Evolutionary conservation across 345 rosid genomes (phyloP).

Genomic region (Linum usitatissimum): DNA sequence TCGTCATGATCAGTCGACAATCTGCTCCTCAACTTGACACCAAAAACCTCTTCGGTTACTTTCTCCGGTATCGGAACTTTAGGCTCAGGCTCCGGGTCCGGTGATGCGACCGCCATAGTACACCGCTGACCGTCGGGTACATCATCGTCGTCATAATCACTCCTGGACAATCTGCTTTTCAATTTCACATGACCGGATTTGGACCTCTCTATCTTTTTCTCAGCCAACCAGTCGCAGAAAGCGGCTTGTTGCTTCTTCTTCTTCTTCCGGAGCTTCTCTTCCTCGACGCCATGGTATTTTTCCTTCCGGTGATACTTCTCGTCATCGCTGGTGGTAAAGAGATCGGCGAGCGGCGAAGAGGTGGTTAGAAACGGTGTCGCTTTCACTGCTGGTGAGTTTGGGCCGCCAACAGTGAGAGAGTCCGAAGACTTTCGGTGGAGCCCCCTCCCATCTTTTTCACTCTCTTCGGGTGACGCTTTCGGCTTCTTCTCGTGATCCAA

Average conservation of each 20-base stretch:
- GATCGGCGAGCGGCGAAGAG: slow-evolving; percentile 37
- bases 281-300: slow-evolving; percentile 7
- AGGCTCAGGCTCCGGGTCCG: slow-evolving; percentile 2
- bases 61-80: neutral
- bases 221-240: slow-evolving; percentile 55
- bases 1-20: slow-evolving; percentile 19
- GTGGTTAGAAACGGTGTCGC: neutral
- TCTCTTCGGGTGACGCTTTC: slow-evolving; percentile 16
- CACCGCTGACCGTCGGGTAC: neutral
- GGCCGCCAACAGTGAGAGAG: neutral
- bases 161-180: slow-evolving; percentile 16
- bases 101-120: neutral
- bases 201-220: slow-evolving; percentile 35
- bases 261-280: slow-evolving; percentile 12
- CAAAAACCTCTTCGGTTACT: neutral
- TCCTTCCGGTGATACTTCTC: slow-evolving; percentile 23
- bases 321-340: slow-evolving; percentile 38
- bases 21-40: slow-evolving; percentile 27
- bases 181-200: slow-evolving; percentile 25
- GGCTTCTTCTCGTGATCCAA: slow-evolving; percentile 46
- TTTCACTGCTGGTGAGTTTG: neutral
- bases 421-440: neutral
- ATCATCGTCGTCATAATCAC: neutral
- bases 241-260: slow-evolving; percentile 49
- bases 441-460: neutral